Conservation (phyloP, 2,329 filamentous ascomycete species). For the Ophiostoma pallidulum region DNA sequence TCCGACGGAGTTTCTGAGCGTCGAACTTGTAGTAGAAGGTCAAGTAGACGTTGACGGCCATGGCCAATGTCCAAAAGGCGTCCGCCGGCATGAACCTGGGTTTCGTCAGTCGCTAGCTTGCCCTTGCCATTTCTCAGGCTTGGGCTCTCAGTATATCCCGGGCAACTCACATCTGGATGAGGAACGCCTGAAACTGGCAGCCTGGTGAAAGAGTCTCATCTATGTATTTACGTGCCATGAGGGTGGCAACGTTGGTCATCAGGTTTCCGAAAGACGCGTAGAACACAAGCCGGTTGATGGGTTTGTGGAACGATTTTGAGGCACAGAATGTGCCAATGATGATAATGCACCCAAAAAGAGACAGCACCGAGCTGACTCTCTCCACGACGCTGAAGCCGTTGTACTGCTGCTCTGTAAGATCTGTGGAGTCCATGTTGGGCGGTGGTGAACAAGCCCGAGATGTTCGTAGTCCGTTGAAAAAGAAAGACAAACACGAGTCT, state of each 20-base stretch:
- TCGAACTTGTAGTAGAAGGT: constrained; percentile 71
- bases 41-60: constrained; percentile 76
- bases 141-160: not conserved
- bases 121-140: not conserved
- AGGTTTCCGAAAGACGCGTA: constrained; percentile 77
- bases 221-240: constrained; percentile 59
- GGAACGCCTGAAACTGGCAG: constrained; percentile 65
- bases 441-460: not conserved
- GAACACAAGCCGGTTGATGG: constrained; percentile 80
- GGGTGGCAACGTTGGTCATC: constrained; percentile 64
- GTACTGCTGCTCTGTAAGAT: constrained; percentile 30
- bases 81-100: constrained; percentile 73
- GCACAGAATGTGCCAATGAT: constrained; percentile 61
- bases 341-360: constrained; percentile 59
- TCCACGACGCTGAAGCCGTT: constrained; percentile 53
- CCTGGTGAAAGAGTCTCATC: constrained; percentile 36
- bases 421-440: constrained; percentile 12
- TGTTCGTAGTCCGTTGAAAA: not conserved
- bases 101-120: not conserved
- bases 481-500: not conserved
- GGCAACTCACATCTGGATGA: constrained; percentile 67
- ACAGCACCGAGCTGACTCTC: constrained; percentile 59
- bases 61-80: constrained; percentile 67
- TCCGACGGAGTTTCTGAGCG: constrained; percentile 48
- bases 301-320: constrained; percentile 67